Percentiles rank a stretch among this genome's conserved stretches.
phyloP scores from a whole-genome alignment of 2,329 filamentous ascomycete species.

The Diaporthe amygdali region DNA sequence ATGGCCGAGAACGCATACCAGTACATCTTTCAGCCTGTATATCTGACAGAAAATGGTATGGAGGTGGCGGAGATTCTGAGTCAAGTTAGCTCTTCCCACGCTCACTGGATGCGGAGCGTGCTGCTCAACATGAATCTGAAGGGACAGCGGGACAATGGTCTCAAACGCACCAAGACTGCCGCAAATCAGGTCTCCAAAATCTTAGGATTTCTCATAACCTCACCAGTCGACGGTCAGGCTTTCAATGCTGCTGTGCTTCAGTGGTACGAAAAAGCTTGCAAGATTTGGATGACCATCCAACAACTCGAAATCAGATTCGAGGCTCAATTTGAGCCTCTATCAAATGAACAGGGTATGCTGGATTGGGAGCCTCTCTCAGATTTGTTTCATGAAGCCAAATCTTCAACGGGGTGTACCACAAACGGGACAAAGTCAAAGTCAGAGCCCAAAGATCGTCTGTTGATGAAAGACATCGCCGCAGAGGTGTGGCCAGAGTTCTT shows the following conservation, averaged over 20 bases:
- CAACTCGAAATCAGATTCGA: background rate
- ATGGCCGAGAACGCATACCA: background rate
- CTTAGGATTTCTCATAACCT: background rate
- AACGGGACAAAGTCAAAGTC: background rate
- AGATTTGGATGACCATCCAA: background rate
- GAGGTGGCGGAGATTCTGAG: background rate
- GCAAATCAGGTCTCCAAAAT: background rate
- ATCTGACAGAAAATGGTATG: background rate
- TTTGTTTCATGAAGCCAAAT: background rate
- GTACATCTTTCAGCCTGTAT: background rate
- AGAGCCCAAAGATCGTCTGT: background rate
- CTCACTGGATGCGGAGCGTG: background rate
- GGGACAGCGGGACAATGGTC: background rate
- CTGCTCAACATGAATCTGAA: background rate
- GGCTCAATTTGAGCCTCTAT: background rate
- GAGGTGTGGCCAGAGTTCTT: background rate
- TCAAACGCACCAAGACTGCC: background rate
- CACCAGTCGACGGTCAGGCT: background rate
- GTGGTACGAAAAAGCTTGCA: background rate
- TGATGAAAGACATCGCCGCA: background rate
- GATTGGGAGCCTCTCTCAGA: background rate
- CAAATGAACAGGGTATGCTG: background rate
- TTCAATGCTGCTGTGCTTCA: background rate
- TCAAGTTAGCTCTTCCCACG: background rate
- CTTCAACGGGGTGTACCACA: background rate